Evolutionary conservation across 257 asterid genomes (phyloP).

Genomic region (Solanum etuberosum): DNA sequence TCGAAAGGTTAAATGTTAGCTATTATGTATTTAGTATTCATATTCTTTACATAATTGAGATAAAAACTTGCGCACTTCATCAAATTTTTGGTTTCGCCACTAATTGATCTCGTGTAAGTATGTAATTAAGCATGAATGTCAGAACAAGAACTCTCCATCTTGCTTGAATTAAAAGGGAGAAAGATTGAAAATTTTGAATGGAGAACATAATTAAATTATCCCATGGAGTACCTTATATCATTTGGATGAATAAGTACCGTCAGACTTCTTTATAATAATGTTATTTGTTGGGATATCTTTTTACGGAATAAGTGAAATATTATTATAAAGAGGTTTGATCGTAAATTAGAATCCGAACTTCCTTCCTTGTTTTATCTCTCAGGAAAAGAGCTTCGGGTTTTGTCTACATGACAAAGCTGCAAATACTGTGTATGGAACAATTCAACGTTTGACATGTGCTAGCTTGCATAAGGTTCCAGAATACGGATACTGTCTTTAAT

Average conservation of each 20-base stretch:
- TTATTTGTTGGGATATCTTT: not conserved
- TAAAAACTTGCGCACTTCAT: not conserved
- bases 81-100: too few relatives aligned
- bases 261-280: not conserved
- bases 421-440: not conserved
- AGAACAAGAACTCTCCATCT: not conserved
- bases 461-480: not conserved
- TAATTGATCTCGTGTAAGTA: not conserved
- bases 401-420: not conserved
- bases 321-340: not conserved
- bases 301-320: not conserved
- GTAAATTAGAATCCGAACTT: not conserved
- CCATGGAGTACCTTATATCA: not conserved
- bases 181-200: not conserved
- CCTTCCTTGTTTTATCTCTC: not conserved
- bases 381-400: not conserved
- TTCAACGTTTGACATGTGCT: not conserved
- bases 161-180: not conserved
- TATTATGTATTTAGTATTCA: too few relatives aligned
- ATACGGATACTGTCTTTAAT: not conserved
- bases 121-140: not conserved
- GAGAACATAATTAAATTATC: not conserved
- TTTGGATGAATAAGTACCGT: not conserved
- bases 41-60: too few relatives aligned
- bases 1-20: not conserved